Conservation (phyloP, 202 grass and related monocot genomes). For the Setaria viridis region DNA sequence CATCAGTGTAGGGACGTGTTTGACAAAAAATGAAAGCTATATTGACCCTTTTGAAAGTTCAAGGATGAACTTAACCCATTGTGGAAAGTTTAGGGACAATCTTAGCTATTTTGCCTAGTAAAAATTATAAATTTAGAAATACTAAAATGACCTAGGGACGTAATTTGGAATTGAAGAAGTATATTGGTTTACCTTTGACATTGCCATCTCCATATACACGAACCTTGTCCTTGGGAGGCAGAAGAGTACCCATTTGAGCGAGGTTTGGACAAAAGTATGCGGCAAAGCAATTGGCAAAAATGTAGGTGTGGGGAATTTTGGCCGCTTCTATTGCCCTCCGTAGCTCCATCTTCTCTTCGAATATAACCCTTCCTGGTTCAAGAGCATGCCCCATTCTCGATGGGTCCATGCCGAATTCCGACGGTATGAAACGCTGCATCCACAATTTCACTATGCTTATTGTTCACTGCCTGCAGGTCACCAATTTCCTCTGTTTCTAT, state of each 20-base stretch:
- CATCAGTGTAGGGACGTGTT: too few species aligned
- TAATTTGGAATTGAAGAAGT: too few species aligned
- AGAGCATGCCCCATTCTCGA: conserved; percentile 59
- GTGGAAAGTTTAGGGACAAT: too few species aligned
- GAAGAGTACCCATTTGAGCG: conserved; percentile 46
- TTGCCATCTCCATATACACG: conserved; percentile 58
- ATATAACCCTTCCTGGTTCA: conserved; percentile 48
- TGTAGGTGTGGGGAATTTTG: conserved; percentile 63
- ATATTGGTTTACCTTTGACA: conserved; percentile 49
- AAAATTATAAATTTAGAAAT: too few species aligned
- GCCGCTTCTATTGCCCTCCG: conserved; percentile 56
- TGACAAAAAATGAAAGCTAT: too few species aligned
- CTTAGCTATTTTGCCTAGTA: too few species aligned
- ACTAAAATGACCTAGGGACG: too few species aligned
- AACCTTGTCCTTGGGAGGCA: conserved; percentile 64
- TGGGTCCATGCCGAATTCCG: conserved; percentile 70
- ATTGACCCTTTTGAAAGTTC: too few species aligned
- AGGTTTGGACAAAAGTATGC: conserved; percentile 46
- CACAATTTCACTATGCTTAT: background rate
- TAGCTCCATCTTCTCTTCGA: conserved; percentile 58
- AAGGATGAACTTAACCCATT: too few species aligned
- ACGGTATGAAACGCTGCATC: conserved; percentile 63
- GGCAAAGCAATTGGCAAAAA: conserved; percentile 61
- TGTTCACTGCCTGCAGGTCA: too few species aligned
- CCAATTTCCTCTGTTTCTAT: background rate